Evolutionary conservation across 805 yeast genomes (phyloP), one percentile per base, ranked within the genome.

Genomic region (Yarrowia osloensis): DNA sequence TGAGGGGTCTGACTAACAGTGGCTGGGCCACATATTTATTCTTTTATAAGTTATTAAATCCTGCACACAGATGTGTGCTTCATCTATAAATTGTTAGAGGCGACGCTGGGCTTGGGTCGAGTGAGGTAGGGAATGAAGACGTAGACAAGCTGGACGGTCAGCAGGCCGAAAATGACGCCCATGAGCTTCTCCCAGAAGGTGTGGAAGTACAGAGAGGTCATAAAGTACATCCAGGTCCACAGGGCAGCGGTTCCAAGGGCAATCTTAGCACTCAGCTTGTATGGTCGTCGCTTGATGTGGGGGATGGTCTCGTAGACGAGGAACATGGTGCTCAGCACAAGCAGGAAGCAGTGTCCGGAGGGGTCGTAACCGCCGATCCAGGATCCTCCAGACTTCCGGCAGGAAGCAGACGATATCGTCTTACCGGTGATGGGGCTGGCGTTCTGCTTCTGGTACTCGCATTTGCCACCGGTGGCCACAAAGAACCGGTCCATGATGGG

Each of bases 351-450:
- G 74, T 95, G 99, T 0, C 99, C 99, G 69, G 94, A 88, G 5
- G 98, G 97, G 78, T 95, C 99, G 74, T 91, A 97, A 0, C 99
- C 99, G 0, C 97, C 91, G 8, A 71, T 69, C 95, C 94, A 89
- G 17, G 72, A 68, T 0, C 98, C 88, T 62, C 87, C 91, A 73
- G 84, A 31, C 69, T 74, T 63, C 75, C 95, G 77, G 75, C 95
- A 84, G 1, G 75, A 71, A 1, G 80, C 75, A 0, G 85, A 78
- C 19, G 72, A 63, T 12, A 68, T 35, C n/a, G 33, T 44, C 31
- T 42, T 39, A 19, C 37, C 35, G 12, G 67, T 46, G 40, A 55
- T 24, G 2, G 42, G 50, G 31, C 24, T 59, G 21, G 35, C 50
- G 28, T 37, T 54, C 11, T 62, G 65, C 8, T 61, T 31, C 17